Percentiles rank a stretch among this genome's conserved stretches.
Conservation (phyloP, 2,329 filamentous ascomycete genomes). For the Ophiocordyceps robertsii region DNA sequence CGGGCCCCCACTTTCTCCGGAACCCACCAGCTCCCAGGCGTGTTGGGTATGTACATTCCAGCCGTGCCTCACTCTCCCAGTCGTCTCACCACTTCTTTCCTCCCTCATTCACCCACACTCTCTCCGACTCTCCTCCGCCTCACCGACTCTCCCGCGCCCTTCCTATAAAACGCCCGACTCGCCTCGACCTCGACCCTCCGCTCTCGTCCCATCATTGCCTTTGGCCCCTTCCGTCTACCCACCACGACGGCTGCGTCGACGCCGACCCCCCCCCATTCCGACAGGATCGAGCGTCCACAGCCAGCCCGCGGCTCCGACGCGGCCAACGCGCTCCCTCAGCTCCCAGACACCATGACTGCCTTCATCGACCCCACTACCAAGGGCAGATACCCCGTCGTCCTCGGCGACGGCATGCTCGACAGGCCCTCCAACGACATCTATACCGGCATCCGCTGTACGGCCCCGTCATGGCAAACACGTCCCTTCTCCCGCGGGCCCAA, state of each 20-base stretch:
- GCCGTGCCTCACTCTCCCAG: not conserved
- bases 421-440: slow-evolving; percentile 43
- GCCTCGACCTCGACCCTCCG: no score
- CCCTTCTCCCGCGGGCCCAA: not conserved
- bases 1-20: slow-evolving; percentile 1
- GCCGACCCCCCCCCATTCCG: no score
- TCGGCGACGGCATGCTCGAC: slow-evolving; percentile 47
- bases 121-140: not conserved
- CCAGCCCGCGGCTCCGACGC: no score
- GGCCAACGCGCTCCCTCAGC: no score
- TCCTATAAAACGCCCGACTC: no score
- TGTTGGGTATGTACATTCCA: no score
- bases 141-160: no score
- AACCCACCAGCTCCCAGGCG: not conserved
- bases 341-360: slow-evolving; percentile 15
- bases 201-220: no score
- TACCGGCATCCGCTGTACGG: slow-evolving; percentile 46
- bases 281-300: no score
- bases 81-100: not conserved
- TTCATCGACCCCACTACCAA: slow-evolving; percentile 46
- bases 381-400: slow-evolving; percentile 48
- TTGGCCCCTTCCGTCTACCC: no score
- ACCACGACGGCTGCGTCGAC: no score
- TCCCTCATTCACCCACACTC: not conserved
- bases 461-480: not conserved